Evolutionary conservation across 192 early-diverging fungal species (phyloP), one percentile per base, ranked within the genome.

Genomic region (Backusella morwellensis): DNA sequence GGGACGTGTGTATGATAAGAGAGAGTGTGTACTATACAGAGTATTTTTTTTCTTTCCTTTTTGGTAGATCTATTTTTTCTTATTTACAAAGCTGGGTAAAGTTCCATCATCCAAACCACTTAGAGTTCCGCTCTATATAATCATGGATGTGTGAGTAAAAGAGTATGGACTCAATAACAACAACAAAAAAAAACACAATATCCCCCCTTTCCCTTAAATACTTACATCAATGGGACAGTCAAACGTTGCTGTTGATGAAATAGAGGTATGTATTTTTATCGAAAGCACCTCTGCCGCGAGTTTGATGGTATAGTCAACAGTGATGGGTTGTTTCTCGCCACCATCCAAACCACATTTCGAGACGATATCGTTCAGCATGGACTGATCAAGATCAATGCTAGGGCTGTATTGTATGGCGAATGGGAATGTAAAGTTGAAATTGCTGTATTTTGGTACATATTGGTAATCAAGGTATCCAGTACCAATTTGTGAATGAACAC

Each of bases 231-330:
- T 19, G 1, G 83, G 83, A 26, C 83, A 84, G 6, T 35, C 59
- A 50, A 84, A 68, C 17, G 59, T 70, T 9, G 76, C 75, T 17
- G 41, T 35, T 41, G 81, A 78, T 54, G 81, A 74, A 54, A 84
- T 80, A 14, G 80, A 81, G 35, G 80, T 79, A n/a, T 70, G 75
- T 35, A 86, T 75, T 35, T 47, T 36, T 44, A 86, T 78, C 9
- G 74, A 73, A 40, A 86, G 70, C 23, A 86, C 75, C 73, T 76
- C 77, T 29, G 85, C 66, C 5, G 77, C 81, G 21, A 86, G 63
- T 36, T 74, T 83, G 41, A 86, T 73, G 42, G 76, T 81, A 42
- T 86, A 86, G 66, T 86, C 78, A 63, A 86, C 78, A 17, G 75
- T 59, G 35, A 86, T 40, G 4, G 76, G 36, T 0, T 69, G 56